Evolutionary conservation across 495 filamentous ascomycete species (phyloP).

Genomic region (Staphylotrichum longicolle): DNA sequence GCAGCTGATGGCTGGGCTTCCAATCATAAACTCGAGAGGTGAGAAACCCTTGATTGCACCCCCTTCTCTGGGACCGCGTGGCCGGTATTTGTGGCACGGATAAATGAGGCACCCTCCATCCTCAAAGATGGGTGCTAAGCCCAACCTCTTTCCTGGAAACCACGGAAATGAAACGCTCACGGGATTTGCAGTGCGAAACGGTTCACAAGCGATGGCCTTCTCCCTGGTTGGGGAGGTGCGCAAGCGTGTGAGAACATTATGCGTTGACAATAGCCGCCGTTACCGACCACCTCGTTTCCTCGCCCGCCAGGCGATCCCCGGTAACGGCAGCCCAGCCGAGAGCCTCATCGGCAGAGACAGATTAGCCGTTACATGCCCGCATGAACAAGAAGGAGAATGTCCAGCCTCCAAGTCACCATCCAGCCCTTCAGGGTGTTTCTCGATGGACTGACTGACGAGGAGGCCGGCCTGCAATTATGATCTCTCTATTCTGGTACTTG

Average conservation of each 20-base stretch:
- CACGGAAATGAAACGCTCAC: constrained; percentile 22
- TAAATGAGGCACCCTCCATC: constrained; percentile 8
- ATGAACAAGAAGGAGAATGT: constrained; percentile 34
- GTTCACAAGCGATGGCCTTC: neutral
- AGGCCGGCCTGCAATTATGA: constrained; percentile 47
- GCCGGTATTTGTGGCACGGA: constrained; percentile 23
- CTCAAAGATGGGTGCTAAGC: constrained; percentile 6
- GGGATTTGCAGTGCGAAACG: constrained; percentile 25
- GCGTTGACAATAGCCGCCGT: constrained; percentile 16
- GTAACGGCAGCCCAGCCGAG: constrained; percentile 13
- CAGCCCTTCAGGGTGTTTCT: constrained; percentile 36
- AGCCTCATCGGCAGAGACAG: constrained; percentile 6
- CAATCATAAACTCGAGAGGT: constrained; percentile 28
- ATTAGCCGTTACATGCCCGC: neutral
- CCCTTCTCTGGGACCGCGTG: neutral
- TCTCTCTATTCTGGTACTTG: constrained; percentile 48
- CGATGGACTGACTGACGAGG: constrained; percentile 42
- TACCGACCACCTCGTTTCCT: neutral
- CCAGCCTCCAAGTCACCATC: constrained; percentile 46
- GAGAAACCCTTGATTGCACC: constrained; percentile 5
- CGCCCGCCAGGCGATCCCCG: constrained; percentile 9
- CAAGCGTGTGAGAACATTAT: neutral
- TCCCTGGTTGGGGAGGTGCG: constrained; percentile 20
- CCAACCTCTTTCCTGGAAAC: constrained; percentile 30
- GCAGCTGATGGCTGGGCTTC: constrained; percentile 23